Conservation (phyloP, 2,329 filamentous ascomycete species). For the Venturia asperata region DNA sequence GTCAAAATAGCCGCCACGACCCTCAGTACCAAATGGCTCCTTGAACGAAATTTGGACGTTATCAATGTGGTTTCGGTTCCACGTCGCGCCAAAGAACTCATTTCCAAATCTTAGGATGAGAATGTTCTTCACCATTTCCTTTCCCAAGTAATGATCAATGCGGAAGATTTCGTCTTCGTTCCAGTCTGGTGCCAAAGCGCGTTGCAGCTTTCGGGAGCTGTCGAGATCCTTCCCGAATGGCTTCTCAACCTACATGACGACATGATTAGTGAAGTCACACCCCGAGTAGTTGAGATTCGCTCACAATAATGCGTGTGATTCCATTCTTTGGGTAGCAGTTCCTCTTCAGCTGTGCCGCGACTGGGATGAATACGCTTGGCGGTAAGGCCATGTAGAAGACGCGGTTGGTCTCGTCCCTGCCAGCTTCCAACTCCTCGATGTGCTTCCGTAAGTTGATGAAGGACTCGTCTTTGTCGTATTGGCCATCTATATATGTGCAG, state of each 20-base stretch:
- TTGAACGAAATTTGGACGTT: conserved; percentile 99
- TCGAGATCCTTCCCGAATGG: conserved; percentile 95
- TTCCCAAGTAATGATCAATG: conserved; percentile 98
- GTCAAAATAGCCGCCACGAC: conserved; percentile 96
- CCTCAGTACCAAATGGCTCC: conserved; percentile 97
- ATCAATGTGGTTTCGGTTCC: conserved; percentile 99
- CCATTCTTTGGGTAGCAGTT: conserved; percentile 92
- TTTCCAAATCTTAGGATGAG: conserved; percentile 96
- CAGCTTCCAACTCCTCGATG: conserved; percentile 76
- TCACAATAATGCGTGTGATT: conserved; percentile 87
- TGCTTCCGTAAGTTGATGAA: conserved; percentile 82
- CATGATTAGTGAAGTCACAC: conserved; percentile 22
- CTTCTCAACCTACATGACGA: conserved; percentile 73
- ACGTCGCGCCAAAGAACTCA: conserved; percentile 96
- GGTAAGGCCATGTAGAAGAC: conserved; percentile 99
- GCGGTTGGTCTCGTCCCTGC: conserved; percentile 74
- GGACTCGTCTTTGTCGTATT: conserved; percentile 95
- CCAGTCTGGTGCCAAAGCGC: conserved; percentile 94
- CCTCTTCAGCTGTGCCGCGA: conserved; percentile 93
- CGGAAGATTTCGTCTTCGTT: conserved; percentile 98
- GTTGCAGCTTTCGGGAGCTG: conserved; percentile 90
- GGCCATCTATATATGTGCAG: conserved; percentile 92
- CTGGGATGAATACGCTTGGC: conserved; percentile 94
- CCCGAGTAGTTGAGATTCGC: conserved; percentile 26
- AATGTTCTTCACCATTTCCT: conserved; percentile 99